Base-by-base conservation (phyloP, 2,329 filamentous ascomycete species). In the Trichoderma sp. region DNA sequence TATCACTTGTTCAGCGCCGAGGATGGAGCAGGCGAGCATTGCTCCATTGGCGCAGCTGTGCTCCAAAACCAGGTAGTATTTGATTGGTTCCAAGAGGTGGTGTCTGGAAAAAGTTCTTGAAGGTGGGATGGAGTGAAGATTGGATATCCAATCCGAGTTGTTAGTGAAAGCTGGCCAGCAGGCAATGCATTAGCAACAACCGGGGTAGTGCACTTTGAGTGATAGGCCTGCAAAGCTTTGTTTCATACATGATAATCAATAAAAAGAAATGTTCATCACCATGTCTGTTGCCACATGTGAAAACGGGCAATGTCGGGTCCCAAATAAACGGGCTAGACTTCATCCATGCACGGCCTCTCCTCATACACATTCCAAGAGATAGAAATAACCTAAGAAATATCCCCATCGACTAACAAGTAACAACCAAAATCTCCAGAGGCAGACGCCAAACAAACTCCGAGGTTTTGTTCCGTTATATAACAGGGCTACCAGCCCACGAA, bases 21-120 rank as follows among this genome's bases (percentile, higher is more conserved):
- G 7, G 70, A 72, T 13, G 50, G 59, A 15, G 68, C 68, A 2
- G 71, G 69, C 1, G 68, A 64, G 66, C 72, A 73, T 53, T 70
- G 68, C 10, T 70, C 70, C 4, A 56, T 70, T 50, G 71, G 71
- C 15, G 71, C 71, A 8, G 52, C 70, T 10, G 67, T 68, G 32
- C 64, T 67, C 35, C 68, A 71, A 34, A 73, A 69, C 29, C 68
- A 70, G 12, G 67, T 71, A 0, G 34, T 73, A 0, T 66, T 72
- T 4, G 71, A 72, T 59, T 73, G 72, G 71, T 71, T 73, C 64
- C 70, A 69, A 54, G 60, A 54, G 8, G 53, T 67, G n/a, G 37
- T 68, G 4, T 63, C 57, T 2, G 17, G 25, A 35, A 69, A 53
- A 5, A 45, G n/a, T n/a, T 12, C n/a, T 10, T 15, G 37, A 56